Evolutionary conservation across 345 rosid species (phyloP).

Genomic region (Citrus medica): DNA sequence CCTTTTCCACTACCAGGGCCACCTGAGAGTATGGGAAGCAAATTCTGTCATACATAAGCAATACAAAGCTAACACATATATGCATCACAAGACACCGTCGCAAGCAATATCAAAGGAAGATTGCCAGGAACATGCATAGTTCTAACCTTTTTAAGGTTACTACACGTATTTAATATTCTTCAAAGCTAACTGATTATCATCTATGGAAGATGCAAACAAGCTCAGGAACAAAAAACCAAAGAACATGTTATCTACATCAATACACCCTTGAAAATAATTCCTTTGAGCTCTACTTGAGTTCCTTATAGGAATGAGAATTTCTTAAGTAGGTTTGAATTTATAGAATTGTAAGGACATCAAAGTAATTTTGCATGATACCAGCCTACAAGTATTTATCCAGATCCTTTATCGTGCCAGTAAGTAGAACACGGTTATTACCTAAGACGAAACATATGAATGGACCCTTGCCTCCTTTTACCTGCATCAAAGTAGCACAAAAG

Average conservation of each 20-base stretch:
- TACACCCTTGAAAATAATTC: not conserved
- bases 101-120: not conserved
- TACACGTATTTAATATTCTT: not conserved
- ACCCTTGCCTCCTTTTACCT: slow-evolving; percentile 45
- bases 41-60: not conserved
- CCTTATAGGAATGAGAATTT: not conserved
- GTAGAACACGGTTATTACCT: slow-evolving; percentile 37
- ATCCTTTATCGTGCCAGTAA: not conserved
- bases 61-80: not conserved
- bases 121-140: not conserved
- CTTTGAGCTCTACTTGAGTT: not conserved
- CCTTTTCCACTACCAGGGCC: slow-evolving; percentile 96
- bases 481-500: slow-evolving; percentile 20
- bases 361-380: not conserved
- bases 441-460: slow-evolving; percentile 80
- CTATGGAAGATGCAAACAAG: not conserved
- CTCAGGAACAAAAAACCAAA: not conserved
- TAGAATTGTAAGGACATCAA: not conserved
- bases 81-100: not conserved
- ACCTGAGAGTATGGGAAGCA: slow-evolving; percentile 31
- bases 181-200: not conserved
- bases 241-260: not conserved
- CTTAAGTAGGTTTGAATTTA: not conserved
- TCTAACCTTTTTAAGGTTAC: not conserved
- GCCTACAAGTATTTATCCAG: not conserved